These are phyloP conservation scores for Paecilomyces niveus DNA, from an alignment of 2,329 filamentous ascomycete genomes.

Conservation along the genomic window DNA sequence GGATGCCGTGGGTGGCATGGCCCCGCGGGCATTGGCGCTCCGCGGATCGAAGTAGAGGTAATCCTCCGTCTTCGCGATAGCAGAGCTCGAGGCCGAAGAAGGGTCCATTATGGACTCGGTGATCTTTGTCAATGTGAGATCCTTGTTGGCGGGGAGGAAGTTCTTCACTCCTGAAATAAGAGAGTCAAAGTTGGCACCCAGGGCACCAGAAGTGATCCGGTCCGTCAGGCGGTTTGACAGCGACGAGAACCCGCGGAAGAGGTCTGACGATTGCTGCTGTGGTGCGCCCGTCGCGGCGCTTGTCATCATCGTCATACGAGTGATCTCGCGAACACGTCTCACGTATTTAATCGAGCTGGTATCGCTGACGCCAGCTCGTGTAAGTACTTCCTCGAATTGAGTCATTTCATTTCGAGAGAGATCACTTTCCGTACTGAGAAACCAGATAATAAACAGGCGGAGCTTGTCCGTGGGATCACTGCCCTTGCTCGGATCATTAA, in stretches of 20 bases:
- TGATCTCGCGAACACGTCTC: constrained; percentile 84
- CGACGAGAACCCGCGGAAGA: constrained; percentile 89
- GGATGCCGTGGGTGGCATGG: constrained; percentile 66
- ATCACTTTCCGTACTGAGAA: constrained; percentile 86
- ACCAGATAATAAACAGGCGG: constrained; percentile 94
- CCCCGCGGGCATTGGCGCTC: constrained; percentile 85
- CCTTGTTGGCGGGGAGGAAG: constrained; percentile 91
- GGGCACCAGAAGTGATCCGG: constrained; percentile 84
- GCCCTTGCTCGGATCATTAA: constrained; percentile 76
- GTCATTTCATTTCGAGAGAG: constrained; percentile 74
- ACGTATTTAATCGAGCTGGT: constrained; percentile 76
- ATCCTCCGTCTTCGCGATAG: constrained; percentile 91
- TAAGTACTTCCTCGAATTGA: constrained; percentile 77
- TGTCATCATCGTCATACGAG: constrained; percentile 96
- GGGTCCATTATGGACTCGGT: constrained; percentile 98
- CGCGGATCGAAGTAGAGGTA: constrained; percentile 97
- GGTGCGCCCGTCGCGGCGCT: constrained; percentile 64
- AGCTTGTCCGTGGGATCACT: constrained; percentile 82
- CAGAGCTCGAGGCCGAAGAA: constrained; percentile 76
- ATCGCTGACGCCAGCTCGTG: constrained; percentile 63
- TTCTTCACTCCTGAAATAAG: constrained; percentile 96
- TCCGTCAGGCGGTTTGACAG: constrained; percentile 89
- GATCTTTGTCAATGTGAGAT: constrained; percentile 94
- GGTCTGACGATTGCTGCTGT: constrained; percentile 57
- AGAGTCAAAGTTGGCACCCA: constrained; percentile 82